Percentiles rank a stretch among this genome's conserved stretches.
Conservation (phyloP, 192 early-diverging fungal species). For the Entomortierella beljakovae region DNA sequence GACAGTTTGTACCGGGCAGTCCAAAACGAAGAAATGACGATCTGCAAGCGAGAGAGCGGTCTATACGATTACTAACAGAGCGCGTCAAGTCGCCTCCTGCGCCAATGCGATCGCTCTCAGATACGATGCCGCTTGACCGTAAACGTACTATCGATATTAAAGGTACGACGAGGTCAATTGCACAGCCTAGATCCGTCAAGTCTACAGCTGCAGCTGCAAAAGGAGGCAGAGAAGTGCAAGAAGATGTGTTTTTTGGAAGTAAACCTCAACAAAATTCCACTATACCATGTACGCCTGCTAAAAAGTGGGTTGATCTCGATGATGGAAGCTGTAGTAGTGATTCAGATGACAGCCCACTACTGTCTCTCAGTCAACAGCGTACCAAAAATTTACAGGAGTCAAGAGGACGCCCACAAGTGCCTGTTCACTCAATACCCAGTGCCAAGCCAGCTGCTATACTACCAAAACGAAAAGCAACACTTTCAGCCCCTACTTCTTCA, state of each 20-base stretch:
- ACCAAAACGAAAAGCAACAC: background rate
- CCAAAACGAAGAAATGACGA: conserved; percentile 36
- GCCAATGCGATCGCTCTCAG: conserved; percentile 6
- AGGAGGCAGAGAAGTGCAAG: conserved; percentile 15
- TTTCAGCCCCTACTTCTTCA: no score
- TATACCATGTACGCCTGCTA: background rate
- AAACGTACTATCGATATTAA: conserved; percentile 19
- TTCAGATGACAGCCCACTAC: background rate
- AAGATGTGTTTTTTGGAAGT: conserved; percentile 22
- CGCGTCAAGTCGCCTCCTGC: conserved; percentile 45
- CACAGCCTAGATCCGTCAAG: conserved; percentile 10
- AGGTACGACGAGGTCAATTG: conserved; percentile 15
- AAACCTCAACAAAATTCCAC: background rate
- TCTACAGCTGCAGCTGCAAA: background rate
- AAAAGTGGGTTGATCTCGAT: conserved; percentile 35
- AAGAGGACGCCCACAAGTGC: background rate
- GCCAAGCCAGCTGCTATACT: background rate
- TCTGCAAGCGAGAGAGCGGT: conserved; percentile 44
- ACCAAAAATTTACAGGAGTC: conserved; percentile 24
- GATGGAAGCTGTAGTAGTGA: conserved; percentile 5
- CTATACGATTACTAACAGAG: conserved; percentile 36
- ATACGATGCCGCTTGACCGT: background rate
- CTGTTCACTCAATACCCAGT: background rate
- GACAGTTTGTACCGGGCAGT: conserved; percentile 47
- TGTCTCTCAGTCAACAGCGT: conserved; percentile 32